These are phyloP conservation scores for Cladochytrium replicatum DNA, from an alignment of 192 early-diverging fungal species.

Conservation along the genomic window DNA sequence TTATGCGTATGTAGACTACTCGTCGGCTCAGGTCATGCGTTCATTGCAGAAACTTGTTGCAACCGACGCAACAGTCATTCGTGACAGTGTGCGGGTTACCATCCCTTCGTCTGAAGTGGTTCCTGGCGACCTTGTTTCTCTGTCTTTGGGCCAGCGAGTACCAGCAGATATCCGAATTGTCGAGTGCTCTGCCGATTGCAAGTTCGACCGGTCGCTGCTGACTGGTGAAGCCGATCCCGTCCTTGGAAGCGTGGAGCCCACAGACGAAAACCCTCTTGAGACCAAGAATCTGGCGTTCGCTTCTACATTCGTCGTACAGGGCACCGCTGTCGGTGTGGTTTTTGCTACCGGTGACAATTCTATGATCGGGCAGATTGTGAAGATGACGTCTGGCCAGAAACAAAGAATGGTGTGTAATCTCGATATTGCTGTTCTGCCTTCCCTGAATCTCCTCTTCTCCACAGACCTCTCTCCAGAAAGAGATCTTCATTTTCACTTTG, in stretches of 20 bases:
- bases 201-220: slow-evolving; percentile 67
- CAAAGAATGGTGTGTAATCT: slow-evolving; percentile 8
- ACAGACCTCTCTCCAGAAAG: slow-evolving; percentile 47
- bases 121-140: slow-evolving; percentile 61
- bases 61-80: slow-evolving; percentile 51
- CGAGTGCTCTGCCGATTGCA: slow-evolving; percentile 52
- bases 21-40: slow-evolving; percentile 22
- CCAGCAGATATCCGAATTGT: slow-evolving; percentile 70
- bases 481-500: slow-evolving; percentile 56
- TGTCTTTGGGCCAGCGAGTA: slow-evolving; percentile 58
- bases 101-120: slow-evolving; percentile 54
- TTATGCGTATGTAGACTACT: slow-evolving; percentile 23
- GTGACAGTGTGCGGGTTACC: slow-evolving; percentile 40
- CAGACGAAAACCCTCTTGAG: slow-evolving; percentile 67
- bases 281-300: slow-evolving; percentile 75
- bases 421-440: slow-evolving; percentile 23
- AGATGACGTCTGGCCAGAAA: slow-evolving; percentile 33
- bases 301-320: slow-evolving; percentile 60
- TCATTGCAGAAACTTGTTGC: slow-evolving; percentile 66
- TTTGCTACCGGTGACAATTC: slow-evolving; percentile 66
- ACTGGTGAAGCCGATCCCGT: slow-evolving; percentile 70
- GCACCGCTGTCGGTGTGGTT: slow-evolving; percentile 62
- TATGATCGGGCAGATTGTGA: slow-evolving; percentile 65
- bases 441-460: no score
- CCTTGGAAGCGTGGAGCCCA: slow-evolving; percentile 45